Evolutionary conservation across 257 asterid species (phyloP).

Genomic region (Solanum chiquidenum): DNA sequence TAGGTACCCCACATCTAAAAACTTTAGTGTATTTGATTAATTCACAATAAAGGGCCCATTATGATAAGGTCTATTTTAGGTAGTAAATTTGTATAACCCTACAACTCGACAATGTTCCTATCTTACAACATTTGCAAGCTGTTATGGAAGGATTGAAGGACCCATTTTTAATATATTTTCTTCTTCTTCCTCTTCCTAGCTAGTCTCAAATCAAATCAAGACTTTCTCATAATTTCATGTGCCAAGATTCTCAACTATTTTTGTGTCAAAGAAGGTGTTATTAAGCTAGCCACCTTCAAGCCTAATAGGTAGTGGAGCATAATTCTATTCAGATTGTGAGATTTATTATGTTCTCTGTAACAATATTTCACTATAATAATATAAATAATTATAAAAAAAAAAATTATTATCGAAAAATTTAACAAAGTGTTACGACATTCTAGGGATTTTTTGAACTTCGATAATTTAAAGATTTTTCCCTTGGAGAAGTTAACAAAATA

Average conservation of each 20-base stretch:
- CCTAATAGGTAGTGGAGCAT: neutral
- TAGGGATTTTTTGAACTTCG: no score
- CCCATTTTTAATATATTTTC: neutral
- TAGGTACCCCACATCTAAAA: slow-evolving; percentile 1
- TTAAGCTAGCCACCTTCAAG: neutral
- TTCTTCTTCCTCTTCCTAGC: neutral
- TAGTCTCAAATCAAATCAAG: neutral
- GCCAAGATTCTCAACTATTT: neutral
- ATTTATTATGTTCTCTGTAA: neutral
- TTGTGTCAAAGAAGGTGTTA: neutral
- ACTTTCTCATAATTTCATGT: neutral
- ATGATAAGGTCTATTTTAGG: neutral
- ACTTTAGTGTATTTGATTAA: neutral
- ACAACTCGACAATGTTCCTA: neutral
- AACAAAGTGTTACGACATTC: no score
- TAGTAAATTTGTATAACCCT: neutral
- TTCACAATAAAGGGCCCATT: slow-evolving; percentile 13
- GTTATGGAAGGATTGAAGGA: neutral
- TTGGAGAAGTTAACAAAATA: no score
- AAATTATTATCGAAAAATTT: no score
- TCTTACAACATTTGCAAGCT: neutral
- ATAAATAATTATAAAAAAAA: no score
- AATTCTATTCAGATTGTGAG: neutral
- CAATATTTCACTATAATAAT: no score
- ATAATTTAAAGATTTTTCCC: no score